Evolutionary conservation across 2,329 filamentous ascomycete species (phyloP).

Genomic region (Cladophialophora chaetospira): DNA sequence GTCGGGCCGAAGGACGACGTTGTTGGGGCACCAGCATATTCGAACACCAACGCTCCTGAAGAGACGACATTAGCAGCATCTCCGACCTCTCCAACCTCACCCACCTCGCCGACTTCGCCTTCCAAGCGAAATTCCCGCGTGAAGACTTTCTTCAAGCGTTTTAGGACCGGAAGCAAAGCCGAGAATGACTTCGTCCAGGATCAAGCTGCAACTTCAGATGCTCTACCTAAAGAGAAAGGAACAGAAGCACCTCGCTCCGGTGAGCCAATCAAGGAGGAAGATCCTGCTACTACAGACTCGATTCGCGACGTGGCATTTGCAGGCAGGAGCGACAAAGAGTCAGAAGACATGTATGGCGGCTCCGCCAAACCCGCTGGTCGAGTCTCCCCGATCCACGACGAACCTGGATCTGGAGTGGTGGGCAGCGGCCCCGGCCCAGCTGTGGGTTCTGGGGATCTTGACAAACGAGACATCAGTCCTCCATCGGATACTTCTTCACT

Average conservation of each 20-base stretch:
- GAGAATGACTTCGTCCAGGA: constrained; percentile 21
- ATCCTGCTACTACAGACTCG: constrained; percentile 24
- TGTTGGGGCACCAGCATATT: constrained; percentile 5
- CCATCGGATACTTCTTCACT: constrained; percentile 22
- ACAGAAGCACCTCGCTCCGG: background rate
- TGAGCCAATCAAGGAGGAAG: constrained; percentile 15
- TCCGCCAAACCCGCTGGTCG: constrained; percentile 15
- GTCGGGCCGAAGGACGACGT: constrained; percentile 7
- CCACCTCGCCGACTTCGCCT: constrained; percentile 23
- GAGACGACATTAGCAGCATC: constrained; percentile 12
- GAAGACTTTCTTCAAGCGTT: constrained; percentile 30
- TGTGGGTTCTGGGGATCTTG: background rate
- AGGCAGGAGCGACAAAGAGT: constrained; percentile 29
- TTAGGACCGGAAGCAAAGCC: constrained; percentile 25
- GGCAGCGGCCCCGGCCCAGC: background rate
- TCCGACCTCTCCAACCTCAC: constrained; percentile 9
- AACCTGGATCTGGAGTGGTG: background rate
- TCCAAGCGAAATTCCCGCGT: constrained; percentile 30
- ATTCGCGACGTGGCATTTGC: constrained; percentile 34
- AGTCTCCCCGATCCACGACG: constrained; percentile 22
- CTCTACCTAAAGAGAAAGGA: background rate
- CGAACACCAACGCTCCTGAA: constrained; percentile 1
- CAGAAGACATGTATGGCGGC: constrained; percentile 32
- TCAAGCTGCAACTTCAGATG: constrained; percentile 2
- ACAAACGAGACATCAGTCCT: constrained; percentile 28